phyloP scores from a whole-genome alignment of 208 protist genomes.

The Phytomonas serpens region DNA sequence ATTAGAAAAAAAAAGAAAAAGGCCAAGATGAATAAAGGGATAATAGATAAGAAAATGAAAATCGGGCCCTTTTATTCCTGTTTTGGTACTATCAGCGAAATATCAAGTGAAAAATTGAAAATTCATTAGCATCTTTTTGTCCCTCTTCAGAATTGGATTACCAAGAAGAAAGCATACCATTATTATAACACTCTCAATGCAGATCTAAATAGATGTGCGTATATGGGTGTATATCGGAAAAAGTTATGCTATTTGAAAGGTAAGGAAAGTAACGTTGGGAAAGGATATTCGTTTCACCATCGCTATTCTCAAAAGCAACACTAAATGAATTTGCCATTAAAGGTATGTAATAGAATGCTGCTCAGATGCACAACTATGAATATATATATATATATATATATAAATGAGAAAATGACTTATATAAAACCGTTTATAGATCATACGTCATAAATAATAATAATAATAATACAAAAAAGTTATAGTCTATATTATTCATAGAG shows the following conservation, averaged over 20 bases:
- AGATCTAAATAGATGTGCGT: not conserved
- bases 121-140: not conserved
- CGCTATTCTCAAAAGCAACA: not conserved
- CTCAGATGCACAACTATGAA: not conserved
- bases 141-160: not conserved
- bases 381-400: no score
- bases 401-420: not conserved
- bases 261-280: not conserved
- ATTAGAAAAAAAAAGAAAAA: no score
- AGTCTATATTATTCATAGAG: not conserved
- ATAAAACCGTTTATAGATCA: slow-evolving; percentile 1
- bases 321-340: not conserved
- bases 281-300: not conserved
- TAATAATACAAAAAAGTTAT: slow-evolving; percentile 2
- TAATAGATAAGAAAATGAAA: not conserved
- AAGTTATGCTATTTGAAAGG: not conserved
- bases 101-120: slow-evolving; percentile 4
- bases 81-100: not conserved
- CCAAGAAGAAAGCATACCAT: not conserved
- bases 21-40: no score
- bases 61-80: not conserved
- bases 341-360: slow-evolving; percentile 5
- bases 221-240: not conserved
- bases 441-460: slow-evolving; percentile 6
- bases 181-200: not conserved